Evolutionary conservation across 495 filamentous ascomycete species (phyloP).

Genomic region (Aspergillus saccharolyticus): DNA sequence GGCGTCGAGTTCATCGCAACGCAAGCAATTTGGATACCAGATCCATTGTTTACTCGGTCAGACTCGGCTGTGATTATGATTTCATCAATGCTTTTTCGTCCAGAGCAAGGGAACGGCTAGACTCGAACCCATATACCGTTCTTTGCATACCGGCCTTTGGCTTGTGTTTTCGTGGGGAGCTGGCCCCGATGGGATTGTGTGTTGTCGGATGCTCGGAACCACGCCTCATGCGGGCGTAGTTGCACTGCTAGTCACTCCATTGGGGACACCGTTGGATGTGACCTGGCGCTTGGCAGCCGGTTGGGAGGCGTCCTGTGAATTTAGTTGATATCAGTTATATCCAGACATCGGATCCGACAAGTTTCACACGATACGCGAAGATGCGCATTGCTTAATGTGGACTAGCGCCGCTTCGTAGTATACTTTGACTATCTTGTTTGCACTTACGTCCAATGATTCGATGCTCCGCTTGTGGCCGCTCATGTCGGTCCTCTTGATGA

Average conservation of each 20-base stretch:
- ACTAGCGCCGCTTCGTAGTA: constrained; percentile 16
- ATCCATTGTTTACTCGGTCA: constrained; percentile 20
- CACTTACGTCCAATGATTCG: constrained; percentile 46
- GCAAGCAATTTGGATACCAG: constrained; percentile 16
- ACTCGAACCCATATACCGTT: constrained; percentile 5
- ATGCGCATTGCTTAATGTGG: constrained; percentile 16
- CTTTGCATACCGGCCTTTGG: constrained; percentile 7
- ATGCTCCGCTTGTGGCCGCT: constrained; percentile 39
- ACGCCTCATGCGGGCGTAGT: constrained; percentile 31
- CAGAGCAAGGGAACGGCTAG: constrained; percentile 11
- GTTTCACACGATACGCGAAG: constrained; percentile 17
- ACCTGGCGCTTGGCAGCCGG: constrained; percentile 38
- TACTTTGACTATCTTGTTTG: constrained; percentile 23
- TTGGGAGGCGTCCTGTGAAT: constrained; percentile 28
- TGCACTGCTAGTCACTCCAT: constrained; percentile 24
- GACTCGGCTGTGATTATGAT: constrained; percentile 17
- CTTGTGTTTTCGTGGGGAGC: constrained; percentile 23
- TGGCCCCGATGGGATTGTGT: constrained; percentile 27
- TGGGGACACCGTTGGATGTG: constrained; percentile 29
- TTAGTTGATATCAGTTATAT: constrained; percentile 34
- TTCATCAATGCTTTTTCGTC: constrained; percentile 17
- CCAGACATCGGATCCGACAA: constrained; percentile 19
- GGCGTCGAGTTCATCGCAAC: constrained; percentile 15
- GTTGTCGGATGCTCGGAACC: background rate
- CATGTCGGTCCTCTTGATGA: constrained; percentile 36